Evolutionary conservation across 2,329 filamentous ascomycete species (phyloP), one percentile per base, ranked within the genome.

Genomic region (Ophiostoma novo-ulmi): DNA sequence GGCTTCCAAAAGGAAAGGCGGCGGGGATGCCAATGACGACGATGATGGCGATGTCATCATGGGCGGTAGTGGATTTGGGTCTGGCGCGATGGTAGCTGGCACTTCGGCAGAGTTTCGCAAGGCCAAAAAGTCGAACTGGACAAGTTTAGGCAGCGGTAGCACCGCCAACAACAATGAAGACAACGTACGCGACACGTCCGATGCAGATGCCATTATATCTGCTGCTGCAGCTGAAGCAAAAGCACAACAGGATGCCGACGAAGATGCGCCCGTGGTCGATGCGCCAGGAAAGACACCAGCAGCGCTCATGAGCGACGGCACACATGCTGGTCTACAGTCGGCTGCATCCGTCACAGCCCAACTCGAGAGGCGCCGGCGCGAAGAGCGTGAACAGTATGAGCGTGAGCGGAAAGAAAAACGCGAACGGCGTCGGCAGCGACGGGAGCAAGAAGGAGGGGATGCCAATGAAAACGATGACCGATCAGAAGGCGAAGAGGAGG

Each of bases 261-360:
- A 85, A 63, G 85, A 85, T 38, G 80, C 80, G 65, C 84, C 85
- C 1, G 78, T 83, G 0, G 74, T 87, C 2, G 83, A 83, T 20
- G 85, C 83, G 41, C 78, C 17, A 80, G 81, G 1, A 74, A 76
- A 0, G 76, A 74, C 0, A 79, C 83, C n/a, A 20, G 36, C 63
- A 22, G 63, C 35, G n/a, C 87, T 88, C 75, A 97, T 97, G 92
- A 91, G 92, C 72, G 92, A 93, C 73, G 95, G 95, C 22, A 93
- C 92, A 2, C 87, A 91, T 76, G 94, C 93, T 0, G 95, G 95
- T 1, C 82, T 99, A 17, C 95, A 99, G 80, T 92, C 87, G 1
- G 94, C 92, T 0, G 89, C 88, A 1, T 85, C 94, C 52, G 92
- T 97, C 26, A 88, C 88, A 0, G 88, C 87, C 8, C 88, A 91